phyloP scores from a whole-genome alignment of 768 basidiomycete species.

The Naematelia encephala region DNA sequence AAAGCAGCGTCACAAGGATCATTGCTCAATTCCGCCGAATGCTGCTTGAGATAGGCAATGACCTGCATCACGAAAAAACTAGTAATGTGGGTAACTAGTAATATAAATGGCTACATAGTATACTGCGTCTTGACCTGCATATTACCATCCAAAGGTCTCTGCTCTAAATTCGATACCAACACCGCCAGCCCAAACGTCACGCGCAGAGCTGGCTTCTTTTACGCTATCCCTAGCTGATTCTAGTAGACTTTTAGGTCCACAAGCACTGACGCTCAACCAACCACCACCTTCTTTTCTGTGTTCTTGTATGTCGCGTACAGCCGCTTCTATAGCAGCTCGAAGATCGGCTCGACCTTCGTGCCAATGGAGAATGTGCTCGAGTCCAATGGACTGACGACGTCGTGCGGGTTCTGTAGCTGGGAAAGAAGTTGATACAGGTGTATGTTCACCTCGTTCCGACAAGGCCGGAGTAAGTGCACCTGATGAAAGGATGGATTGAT shows the following conservation, averaged over 20 bases:
- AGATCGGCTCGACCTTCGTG: constrained; percentile 32
- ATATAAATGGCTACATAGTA: too few relatives aligned
- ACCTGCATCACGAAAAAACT: too few relatives aligned
- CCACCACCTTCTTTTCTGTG: constrained; percentile 1
- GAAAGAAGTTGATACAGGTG: not conserved
- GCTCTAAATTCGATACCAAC: constrained; percentile 4
- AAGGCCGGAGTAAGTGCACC: not conserved
- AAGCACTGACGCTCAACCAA: constrained; percentile 10
- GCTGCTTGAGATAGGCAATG: too few relatives aligned
- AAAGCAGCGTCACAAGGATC: too few relatives aligned
- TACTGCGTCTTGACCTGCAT: too few relatives aligned
- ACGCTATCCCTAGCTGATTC: constrained; percentile 4
- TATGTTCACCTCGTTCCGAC: not conserved
- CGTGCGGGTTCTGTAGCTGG: not conserved
- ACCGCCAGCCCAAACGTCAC: constrained; percentile 4
- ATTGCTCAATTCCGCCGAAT: too few relatives aligned
- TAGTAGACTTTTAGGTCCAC: constrained; percentile 10
- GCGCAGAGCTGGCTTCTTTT: not conserved
- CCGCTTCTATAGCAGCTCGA: constrained; percentile 10
- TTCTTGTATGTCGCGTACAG: constrained; percentile 5
- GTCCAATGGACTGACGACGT: constrained; percentile 10
- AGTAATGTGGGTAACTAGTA: too few relatives aligned
- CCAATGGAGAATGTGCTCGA: constrained; percentile 25
- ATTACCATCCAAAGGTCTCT: constrained; percentile 19
- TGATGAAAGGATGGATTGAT: not conserved